A percentile compares a stretch with the other conserved stretches of the same genome.
phyloP scores from a whole-genome alignment of 768 basidiomycete genomes.

The Phlebiopsis gigantea region DNA sequence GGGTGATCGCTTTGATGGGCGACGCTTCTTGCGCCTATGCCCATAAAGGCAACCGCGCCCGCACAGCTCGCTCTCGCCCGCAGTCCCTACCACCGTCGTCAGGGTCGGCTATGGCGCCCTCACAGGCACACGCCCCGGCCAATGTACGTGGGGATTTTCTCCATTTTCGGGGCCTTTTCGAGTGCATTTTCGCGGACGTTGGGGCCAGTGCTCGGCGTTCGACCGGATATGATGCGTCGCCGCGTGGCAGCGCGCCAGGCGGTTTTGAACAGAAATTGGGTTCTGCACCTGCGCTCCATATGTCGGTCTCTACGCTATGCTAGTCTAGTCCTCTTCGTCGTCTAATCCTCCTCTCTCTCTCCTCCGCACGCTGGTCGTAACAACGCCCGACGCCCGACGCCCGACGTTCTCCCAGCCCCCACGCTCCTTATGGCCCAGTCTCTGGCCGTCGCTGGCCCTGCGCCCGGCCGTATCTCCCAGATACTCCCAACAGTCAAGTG shows the following conservation, averaged over 20 bases:
- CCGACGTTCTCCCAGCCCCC: slow-evolving; percentile 10
- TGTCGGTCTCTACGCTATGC: slow-evolving; percentile 5
- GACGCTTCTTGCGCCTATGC: neutral
- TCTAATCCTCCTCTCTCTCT: slow-evolving; percentile 7
- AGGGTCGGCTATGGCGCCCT: neutral
- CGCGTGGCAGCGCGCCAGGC: slow-evolving; percentile 9
- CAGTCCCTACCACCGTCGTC: neutral
- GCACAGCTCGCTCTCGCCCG: neutral
- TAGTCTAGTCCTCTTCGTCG: neutral
- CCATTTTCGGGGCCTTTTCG: neutral
- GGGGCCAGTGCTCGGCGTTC: neutral
- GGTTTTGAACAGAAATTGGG: neutral
- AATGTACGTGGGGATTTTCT: neutral
- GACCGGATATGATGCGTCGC: slow-evolving; percentile 1
- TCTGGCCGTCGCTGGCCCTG: slow-evolving; percentile 15
- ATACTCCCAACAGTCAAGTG: slow-evolving; percentile 82
- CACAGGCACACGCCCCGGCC: neutral
- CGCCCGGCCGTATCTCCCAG: slow-evolving; percentile 43
- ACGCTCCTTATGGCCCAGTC: slow-evolving; percentile 27
- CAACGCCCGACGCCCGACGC: slow-evolving; percentile 4
- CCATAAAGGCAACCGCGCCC: neutral
- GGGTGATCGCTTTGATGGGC: neutral
- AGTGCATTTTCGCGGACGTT: neutral
- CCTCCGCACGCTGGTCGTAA: slow-evolving; percentile 14
- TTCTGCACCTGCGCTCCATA: slow-evolving; percentile 1